phyloP scores from a whole-genome alignment of 495 filamentous ascomycete genomes.

The Ramalina intermedia region DNA sequence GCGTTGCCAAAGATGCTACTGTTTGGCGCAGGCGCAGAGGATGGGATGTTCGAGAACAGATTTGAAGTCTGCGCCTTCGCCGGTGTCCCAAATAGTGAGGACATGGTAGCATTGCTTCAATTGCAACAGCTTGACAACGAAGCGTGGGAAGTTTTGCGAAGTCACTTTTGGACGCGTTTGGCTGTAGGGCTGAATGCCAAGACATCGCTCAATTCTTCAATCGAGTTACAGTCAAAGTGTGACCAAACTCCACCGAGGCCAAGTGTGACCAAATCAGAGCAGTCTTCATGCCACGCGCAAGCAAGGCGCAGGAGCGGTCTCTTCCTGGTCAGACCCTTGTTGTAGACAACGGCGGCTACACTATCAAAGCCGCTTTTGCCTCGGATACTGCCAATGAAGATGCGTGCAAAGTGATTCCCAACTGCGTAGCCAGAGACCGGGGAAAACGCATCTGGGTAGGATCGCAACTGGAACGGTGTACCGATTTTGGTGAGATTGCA shows the following conservation, averaged over 20 bases:
- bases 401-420: constrained; percentile 64
- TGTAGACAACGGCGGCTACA: constrained; percentile 87
- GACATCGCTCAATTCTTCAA: not conserved
- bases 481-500: constrained; percentile 76
- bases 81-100: constrained; percentile 5
- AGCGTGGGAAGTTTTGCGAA: not conserved
- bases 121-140: not conserved
- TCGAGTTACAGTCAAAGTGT: too few species aligned
- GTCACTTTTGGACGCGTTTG: not conserved
- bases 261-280: too few species aligned
- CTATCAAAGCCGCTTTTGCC: constrained; percentile 83
- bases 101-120: constrained; percentile 1
- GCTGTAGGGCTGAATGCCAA: not conserved
- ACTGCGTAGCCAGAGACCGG: constrained; percentile 73
- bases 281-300: constrained; percentile 12
- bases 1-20: constrained; percentile 5
- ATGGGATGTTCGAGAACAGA: not conserved
- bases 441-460: constrained; percentile 66
- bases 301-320: constrained; percentile 22
- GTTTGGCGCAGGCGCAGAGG: constrained; percentile 3
- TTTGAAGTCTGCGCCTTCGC: not conserved
- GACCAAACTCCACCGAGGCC: too few species aligned
- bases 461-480: constrained; percentile 64
- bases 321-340: constrained; percentile 60
- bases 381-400: constrained; percentile 22